These are phyloP conservation scores for Puccinellia tenuiflora DNA, from an alignment of 176 grass and related monocot genomes.

Conservation along the genomic window DNA sequence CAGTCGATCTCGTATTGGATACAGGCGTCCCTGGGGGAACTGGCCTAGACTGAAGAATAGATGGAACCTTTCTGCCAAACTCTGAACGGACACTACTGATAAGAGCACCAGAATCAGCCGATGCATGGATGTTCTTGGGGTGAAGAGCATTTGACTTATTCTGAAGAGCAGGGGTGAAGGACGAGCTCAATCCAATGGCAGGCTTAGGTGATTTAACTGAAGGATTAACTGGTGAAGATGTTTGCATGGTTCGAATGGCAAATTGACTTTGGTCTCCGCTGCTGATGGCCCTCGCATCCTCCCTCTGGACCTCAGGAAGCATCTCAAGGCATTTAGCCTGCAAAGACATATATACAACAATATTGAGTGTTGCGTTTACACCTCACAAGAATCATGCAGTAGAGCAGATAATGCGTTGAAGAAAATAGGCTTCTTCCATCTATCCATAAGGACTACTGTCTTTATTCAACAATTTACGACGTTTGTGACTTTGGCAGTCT, in stretches of 20 bases:
- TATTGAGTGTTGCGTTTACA: neutral
- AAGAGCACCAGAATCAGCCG: slow-evolving; percentile 20
- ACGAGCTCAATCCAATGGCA: slow-evolving; percentile 19
- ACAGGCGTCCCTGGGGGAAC: slow-evolving; percentile 20
- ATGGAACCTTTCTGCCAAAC: slow-evolving; percentile 47
- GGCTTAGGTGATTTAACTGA: slow-evolving; percentile 25
- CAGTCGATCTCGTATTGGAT: slow-evolving; percentile 35
- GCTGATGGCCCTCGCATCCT: slow-evolving; percentile 36
- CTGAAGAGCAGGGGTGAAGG: slow-evolving; percentile 35
- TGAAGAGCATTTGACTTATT: slow-evolving; percentile 25
- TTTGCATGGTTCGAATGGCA: slow-evolving; percentile 25
- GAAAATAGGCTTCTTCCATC: slow-evolving; percentile 8
- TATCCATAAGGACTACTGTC: neutral
- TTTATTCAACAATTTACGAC: neutral
- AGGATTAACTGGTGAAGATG: slow-evolving; percentile 37
- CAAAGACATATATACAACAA: slow-evolving; percentile 15
- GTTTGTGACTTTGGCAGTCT: neutral
- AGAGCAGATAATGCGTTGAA: neutral
- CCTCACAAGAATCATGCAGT: neutral
- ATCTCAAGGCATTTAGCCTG: slow-evolving; percentile 62
- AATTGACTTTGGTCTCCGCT: slow-evolving; percentile 36
- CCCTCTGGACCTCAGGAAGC: slow-evolving; percentile 63
- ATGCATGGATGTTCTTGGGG: slow-evolving; percentile 24
- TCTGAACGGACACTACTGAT: slow-evolving; percentile 22
- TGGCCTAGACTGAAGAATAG: slow-evolving; percentile 43